Base-by-base conservation (phyloP, 306 rosid species). In the Abrus precatorius region DNA sequence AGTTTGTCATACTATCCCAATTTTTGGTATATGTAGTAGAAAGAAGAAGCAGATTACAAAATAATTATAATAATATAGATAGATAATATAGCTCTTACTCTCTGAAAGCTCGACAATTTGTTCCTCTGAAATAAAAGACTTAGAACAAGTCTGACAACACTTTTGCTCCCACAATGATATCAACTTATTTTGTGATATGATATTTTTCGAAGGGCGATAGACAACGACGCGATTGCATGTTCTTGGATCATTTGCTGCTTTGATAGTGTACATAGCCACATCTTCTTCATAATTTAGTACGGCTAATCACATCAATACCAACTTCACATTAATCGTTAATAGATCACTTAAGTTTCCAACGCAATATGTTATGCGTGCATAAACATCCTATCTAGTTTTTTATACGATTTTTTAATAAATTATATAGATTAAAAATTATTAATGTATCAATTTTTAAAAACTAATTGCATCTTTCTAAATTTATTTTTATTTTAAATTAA, bases 231-330 rank as follows among this genome's bases (percentile, higher is more conserved):
- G 83, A 59, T 83, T 86, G 54, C 34, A 30, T 75, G 91, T 44
- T 78, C 85, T 80, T 11, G 81, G 86, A 49, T 86, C 89, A 54
- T 78, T 75, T 45, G 91, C 89, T 11, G 53, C 86, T 84, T 83
- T 88, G n/a, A 88, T 78, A 5, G 89, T 84, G 72, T 83, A 86
- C 69, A 72, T 40, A 0, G 83, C 89, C 0, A 88, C 28, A 50
- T 88, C 89, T 49, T 88, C 85, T 86, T 88, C 88, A 59, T 86
- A 84, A 75, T 86, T 88, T 5, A 88, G 75, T 52, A 88, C 71
- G 2, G 79, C 89, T 88, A 53, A 7, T 13, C 8, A 27, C 33
- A 56, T 28, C 6, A 29, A 73, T 33, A 69, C 14, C 66, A 3
- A 56, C 13, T 40, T 29, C 4, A 7, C 38, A 10, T 9, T 7